Evolutionary conservation across 192 early-diverging fungal species (phyloP).

Genomic region (Allomyces javanicus): DNA sequence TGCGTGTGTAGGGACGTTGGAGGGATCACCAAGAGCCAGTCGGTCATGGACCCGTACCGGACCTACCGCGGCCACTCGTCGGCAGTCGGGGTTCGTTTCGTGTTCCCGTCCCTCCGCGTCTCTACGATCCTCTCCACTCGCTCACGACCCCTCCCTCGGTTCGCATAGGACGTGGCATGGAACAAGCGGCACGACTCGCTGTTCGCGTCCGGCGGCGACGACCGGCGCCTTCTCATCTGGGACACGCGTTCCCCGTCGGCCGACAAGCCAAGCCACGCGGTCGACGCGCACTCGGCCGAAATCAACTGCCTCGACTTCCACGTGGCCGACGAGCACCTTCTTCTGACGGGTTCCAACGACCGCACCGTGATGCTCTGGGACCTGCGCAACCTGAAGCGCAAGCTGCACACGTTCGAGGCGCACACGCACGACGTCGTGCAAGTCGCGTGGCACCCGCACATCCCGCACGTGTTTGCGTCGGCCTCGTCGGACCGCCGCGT

Average conservation of each 20-base stretch:
- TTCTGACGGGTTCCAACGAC: slow-evolving; percentile 88
- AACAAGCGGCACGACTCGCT: slow-evolving; percentile 57
- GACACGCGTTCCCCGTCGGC: slow-evolving; percentile 58
- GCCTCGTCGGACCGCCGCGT: slow-evolving; percentile 74
- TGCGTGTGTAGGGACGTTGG: slow-evolving; percentile 49
- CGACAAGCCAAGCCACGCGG: slow-evolving; percentile 41
- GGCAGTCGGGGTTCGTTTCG: slow-evolving; percentile 51
- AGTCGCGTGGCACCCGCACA: slow-evolving; percentile 80
- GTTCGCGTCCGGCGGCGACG: slow-evolving; percentile 95
- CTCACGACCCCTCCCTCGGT: too few relatives aligned
- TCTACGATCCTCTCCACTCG: too few relatives aligned
- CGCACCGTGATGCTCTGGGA: slow-evolving; percentile 90
- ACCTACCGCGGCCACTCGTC: slow-evolving; percentile 73
- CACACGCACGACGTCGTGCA: slow-evolving; percentile 87
- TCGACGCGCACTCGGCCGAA: slow-evolving; percentile 72
- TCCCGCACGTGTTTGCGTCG: slow-evolving; percentile 79
- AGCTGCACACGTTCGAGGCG: slow-evolving; percentile 66
- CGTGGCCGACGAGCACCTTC: slow-evolving; percentile 66
- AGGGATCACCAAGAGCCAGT: slow-evolving; percentile 51
- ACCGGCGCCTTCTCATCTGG: slow-evolving; percentile 87
- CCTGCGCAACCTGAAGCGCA: slow-evolving; percentile 69
- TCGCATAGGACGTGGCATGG: slow-evolving; percentile 74
- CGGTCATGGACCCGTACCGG: slow-evolving; percentile 50
- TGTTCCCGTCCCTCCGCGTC: too few relatives aligned
- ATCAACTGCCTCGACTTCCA: slow-evolving; percentile 92